These are phyloP conservation scores for Gastrolobium villosum DNA, from an alignment of 306 rosid species.

Conservation along the genomic window DNA sequence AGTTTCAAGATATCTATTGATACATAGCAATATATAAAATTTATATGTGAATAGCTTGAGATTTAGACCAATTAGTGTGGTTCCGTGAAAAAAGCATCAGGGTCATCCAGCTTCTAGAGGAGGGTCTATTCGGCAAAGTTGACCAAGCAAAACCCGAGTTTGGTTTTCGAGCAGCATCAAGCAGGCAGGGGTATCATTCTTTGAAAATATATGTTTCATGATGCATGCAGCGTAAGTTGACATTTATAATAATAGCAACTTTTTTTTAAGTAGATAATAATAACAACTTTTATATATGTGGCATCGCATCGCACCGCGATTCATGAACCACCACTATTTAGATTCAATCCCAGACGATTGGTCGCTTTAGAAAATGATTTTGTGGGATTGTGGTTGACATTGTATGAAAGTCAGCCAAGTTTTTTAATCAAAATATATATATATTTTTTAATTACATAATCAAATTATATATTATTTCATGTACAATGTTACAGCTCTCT, in stretches of 20 bases:
- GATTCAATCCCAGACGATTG: too few relatives aligned
- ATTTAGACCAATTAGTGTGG: too few relatives aligned
- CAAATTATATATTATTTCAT: background rate
- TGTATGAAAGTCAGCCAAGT: background rate
- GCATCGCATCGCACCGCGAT: too few relatives aligned
- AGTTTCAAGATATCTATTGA: too few relatives aligned
- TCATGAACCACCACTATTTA: too few relatives aligned
- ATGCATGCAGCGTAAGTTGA: constrained; percentile 5
- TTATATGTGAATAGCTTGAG: too few relatives aligned
- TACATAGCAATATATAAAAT: too few relatives aligned
- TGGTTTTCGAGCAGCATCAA: background rate
- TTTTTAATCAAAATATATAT: background rate
- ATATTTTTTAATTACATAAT: too few relatives aligned
- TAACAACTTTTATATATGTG: too few relatives aligned
- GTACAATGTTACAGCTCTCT: background rate
- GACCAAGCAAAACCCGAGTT: background rate
- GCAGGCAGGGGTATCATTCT: background rate
- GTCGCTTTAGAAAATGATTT: background rate
- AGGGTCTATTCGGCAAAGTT: too few relatives aligned
- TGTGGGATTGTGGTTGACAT: background rate
- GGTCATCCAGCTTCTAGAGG: too few relatives aligned
- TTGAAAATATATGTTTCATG: background rate
- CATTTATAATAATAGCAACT: background rate
- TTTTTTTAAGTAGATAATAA: background rate
- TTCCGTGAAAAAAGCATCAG: too few relatives aligned